These are phyloP conservation scores for Solanum hybrid DNA, from an alignment of 305 asterid genomes.

Conservation along the genomic window DNA sequence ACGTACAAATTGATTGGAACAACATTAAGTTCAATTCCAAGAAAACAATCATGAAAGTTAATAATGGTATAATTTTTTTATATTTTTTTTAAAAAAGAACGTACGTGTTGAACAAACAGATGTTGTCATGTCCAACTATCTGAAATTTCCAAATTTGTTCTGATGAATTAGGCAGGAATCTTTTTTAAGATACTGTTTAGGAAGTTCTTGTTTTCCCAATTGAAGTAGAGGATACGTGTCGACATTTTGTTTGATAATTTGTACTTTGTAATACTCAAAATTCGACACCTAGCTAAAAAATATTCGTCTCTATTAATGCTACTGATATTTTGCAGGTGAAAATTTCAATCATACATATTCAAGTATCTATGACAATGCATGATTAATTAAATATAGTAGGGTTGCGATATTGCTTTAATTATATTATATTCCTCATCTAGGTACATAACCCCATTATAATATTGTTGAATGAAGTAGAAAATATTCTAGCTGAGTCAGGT, in stretches of 20 bases:
- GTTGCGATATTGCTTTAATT: too few species aligned
- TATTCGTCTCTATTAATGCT: background rate
- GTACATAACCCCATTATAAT: too few species aligned
- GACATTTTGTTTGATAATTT: background rate
- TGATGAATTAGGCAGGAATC: background rate
- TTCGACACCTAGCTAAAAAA: background rate
- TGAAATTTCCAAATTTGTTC: background rate
- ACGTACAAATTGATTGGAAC: too few species aligned
- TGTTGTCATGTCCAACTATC: slow-evolving; percentile 1
- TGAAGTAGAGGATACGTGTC: background rate
- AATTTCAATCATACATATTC: background rate
- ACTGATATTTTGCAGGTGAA: background rate
- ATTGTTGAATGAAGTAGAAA: too few species aligned
- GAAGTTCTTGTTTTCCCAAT: background rate
- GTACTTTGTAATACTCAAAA: background rate
- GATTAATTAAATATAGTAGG: too few species aligned
- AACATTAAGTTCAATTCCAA: background rate
- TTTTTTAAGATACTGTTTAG: background rate
- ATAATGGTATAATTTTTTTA: too few species aligned
- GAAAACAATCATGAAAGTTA: background rate
- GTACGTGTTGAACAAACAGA: background rate
- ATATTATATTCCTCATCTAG: too few species aligned
- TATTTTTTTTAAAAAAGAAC: background rate
- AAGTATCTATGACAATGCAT: background rate
- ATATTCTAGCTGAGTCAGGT: too few species aligned